Evolutionary conservation across 768 basidiomycete genomes (phyloP).

Genomic region (Calvatia gigantea): DNA sequence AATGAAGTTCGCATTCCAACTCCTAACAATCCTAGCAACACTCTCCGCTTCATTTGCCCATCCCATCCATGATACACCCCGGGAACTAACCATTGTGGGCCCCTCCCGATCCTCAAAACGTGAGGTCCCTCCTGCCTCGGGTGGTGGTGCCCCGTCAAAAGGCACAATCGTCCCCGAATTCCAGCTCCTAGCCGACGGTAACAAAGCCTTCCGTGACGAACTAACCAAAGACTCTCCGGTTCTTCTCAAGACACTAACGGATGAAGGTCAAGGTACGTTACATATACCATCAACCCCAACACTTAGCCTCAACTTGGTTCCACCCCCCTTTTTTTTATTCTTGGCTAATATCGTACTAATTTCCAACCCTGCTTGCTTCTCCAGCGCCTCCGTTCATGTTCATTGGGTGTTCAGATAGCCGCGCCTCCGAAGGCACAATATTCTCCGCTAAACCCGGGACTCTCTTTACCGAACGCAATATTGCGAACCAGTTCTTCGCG

Average conservation of each 20-base stretch:
- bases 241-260: constrained; percentile 26
- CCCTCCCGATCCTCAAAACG: constrained; percentile 15
- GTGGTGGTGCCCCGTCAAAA: neutral
- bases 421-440: constrained; percentile 34
- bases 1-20: constrained; percentile 15
- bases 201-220: constrained; percentile 27
- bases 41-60: constrained; percentile 18
- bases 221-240: constrained; percentile 22
- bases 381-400: constrained; percentile 32
- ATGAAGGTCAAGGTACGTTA: constrained; percentile 30
- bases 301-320: too few species aligned
- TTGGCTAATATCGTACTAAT: neutral
- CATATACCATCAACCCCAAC: neutral
- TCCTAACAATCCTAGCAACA: constrained; percentile 15
- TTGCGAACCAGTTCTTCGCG: constrained; percentile 36
- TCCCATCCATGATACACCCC: constrained; percentile 15
- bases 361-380: neutral
- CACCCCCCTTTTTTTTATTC: neutral
- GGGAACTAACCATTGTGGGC: constrained; percentile 19
- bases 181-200: constrained; percentile 26
- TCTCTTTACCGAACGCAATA: constrained; percentile 35
- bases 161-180: constrained; percentile 17
- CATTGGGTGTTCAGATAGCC: constrained; percentile 37
- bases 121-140: too few species aligned
- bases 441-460: constrained; percentile 37